Evolutionary conservation across 495 filamentous ascomycete species (phyloP).

Genomic region (Glarea lozoyensis): DNA sequence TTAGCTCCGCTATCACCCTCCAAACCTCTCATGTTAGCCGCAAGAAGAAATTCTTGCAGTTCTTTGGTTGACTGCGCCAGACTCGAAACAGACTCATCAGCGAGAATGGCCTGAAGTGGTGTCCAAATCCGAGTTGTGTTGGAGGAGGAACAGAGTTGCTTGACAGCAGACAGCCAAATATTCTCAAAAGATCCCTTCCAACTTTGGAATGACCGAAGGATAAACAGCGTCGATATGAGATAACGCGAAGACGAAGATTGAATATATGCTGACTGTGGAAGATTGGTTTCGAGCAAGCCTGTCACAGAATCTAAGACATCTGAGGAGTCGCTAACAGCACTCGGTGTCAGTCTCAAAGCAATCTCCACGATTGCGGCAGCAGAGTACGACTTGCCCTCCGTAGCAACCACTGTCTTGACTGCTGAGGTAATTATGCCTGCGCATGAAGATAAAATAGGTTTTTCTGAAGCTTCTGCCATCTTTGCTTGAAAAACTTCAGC

Average conservation of each 20-base stretch:
- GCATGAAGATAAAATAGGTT: background rate
- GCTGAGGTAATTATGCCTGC: conserved; percentile 37
- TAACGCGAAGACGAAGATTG: conserved; percentile 12
- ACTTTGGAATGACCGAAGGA: conserved; percentile 5
- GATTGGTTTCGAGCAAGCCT: conserved; percentile 10
- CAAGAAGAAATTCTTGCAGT: conserved; percentile 32
- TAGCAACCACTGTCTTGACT: conserved; percentile 37
- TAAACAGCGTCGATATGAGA: conserved; percentile 6
- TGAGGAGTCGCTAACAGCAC: background rate
- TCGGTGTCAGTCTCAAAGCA: conserved; percentile 19
- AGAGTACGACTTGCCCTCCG: conserved; percentile 79
- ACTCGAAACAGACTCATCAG: conserved; percentile 20
- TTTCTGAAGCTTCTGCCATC: background rate
- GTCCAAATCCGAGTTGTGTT: conserved; percentile 22
- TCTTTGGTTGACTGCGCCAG: conserved; percentile 20
- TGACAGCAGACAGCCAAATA: conserved; percentile 7
- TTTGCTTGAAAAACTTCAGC: conserved; percentile 8
- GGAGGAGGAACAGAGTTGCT: conserved; percentile 2
- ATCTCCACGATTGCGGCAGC: conserved; percentile 57
- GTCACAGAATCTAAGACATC: conserved; percentile 1
- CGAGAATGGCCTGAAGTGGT: conserved; percentile 32
- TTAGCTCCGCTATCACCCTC: conserved; percentile 16
- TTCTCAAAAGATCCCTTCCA: conserved; percentile 3
- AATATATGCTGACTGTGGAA: conserved; percentile 6
- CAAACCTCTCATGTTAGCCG: conserved; percentile 1